Conservation (phyloP, 1,284 basidiomycete species). For the Pyrrhoderma lamaoense region DNA sequence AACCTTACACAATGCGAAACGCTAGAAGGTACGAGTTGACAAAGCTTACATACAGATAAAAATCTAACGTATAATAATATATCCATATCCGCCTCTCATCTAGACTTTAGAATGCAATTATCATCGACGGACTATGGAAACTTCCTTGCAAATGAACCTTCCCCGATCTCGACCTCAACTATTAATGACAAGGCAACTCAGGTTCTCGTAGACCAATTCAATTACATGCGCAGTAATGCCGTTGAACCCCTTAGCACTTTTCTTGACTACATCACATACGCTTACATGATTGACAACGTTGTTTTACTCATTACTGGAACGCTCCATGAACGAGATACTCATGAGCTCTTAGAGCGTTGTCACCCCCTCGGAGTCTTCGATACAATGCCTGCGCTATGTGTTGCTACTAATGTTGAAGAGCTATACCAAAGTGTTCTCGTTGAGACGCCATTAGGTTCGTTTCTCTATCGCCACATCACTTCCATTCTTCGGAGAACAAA, state of each 20-base stretch:
- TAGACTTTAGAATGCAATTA: conserved; percentile 89
- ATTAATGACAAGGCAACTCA: conserved; percentile 95
- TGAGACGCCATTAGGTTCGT: conserved; percentile 90
- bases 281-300: conserved; percentile 99
- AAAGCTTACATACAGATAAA: conserved; percentile 6
- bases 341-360: conserved; percentile 93
- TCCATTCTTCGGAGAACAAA: not conserved
- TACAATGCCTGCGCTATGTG: conserved; percentile 98
- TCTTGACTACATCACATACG: conserved; percentile 97
- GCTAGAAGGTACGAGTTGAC: conserved; percentile 70
- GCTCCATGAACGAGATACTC: conserved; percentile 94
- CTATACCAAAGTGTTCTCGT: conserved; percentile 95
- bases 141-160: conserved; percentile 94
- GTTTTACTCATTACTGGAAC: conserved; percentile 97
- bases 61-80: not conserved
- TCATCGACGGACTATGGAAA: conserved; percentile 98
- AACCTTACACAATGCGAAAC: conserved; percentile 97
- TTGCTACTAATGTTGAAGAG: conserved; percentile 99
- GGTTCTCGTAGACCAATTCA: conserved; percentile 95
- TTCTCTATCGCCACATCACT: conserved; percentile 1
- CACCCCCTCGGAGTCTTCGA: conserved; percentile 97
- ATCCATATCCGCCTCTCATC: no score
- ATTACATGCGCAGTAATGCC: conserved; percentile 87
- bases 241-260: conserved; percentile 89
- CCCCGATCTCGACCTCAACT: conserved; percentile 91